Base-by-base conservation (phyloP, 1,284 basidiomycete genomes). In the Kwoniella shivajii region DNA sequence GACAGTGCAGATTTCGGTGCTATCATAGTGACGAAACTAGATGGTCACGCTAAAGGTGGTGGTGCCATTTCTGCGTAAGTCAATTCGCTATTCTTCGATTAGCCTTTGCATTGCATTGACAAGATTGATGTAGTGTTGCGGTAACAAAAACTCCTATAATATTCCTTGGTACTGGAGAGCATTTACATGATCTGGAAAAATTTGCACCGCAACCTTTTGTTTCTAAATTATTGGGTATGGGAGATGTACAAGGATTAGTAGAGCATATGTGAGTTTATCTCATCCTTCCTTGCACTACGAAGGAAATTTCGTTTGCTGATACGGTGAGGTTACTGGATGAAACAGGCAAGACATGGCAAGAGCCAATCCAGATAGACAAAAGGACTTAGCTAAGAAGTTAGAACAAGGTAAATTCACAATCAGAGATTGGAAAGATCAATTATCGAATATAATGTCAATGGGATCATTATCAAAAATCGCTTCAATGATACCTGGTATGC, bases 21-120 rank as follows among this genome's bases (percentile, higher is more conserved):
- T 1, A 99, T 99, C 68, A 96, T 99, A 64, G 95, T 99, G 18
- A 99, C 96, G 22, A 99, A 99, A 80, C 92, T 99, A 85, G 96
- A 99, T 70, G 96, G 96, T 6, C 96, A 99, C 74, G 96, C 96
- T 1, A 99, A 98, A 77, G 96, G 96, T 65, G 96, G 96, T 78
- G 96, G 96, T 58, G 96, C 96, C 33, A 99, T 99, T 63, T 99
- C 96, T 45, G 95, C 95, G 93, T 94, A 78, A 64, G 90, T 83
- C 31, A 48, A 22, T 43, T 4, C 24, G 33, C n/a, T 45, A 36
- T 41, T 30, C 24, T 22, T 16, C 11, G 2, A 27, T 11, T 14
- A 41, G 16, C 30, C n/a, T n/a, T 43, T 9, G 6, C 3, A 18
- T 18, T 47, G 44, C 16, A 42, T 22, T 4, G n/a, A n/a, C 31